Percentiles rank a stretch among this genome's conserved stretches.
Conservation (phyloP, 2,329 filamentous ascomycete species). For the Pyrenochaeta sp. region DNA sequence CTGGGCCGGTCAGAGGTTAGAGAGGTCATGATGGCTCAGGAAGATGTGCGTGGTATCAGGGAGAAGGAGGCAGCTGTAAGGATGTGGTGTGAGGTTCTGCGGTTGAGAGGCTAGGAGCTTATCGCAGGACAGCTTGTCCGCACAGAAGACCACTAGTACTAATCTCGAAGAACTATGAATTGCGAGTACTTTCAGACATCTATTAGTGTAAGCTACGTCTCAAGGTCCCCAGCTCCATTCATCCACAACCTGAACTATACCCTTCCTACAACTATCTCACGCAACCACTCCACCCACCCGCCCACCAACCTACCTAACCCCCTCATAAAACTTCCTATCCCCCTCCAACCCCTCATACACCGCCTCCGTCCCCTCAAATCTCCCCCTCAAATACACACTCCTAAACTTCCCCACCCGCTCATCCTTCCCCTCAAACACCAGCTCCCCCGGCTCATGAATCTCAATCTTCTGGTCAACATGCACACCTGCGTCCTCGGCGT, state of each 20-base stretch:
- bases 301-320: too few species aligned
- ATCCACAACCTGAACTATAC: too few species aligned
- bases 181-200: too few species aligned
- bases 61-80: constrained; percentile 34
- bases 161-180: too few species aligned
- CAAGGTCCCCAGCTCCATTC: too few species aligned
- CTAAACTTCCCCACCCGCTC: constrained; percentile 28
- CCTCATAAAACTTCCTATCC: constrained; percentile 2
- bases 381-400: constrained; percentile 30
- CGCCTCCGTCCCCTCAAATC: constrained; percentile 32
- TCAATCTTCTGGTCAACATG: constrained; percentile 38
- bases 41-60: constrained; percentile 7
- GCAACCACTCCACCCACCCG: too few species aligned
- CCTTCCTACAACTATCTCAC: too few species aligned
- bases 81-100: constrained; percentile 47
- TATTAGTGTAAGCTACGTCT: too few species aligned
- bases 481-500: constrained; percentile 30
- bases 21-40: constrained; percentile 38
- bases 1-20: constrained; percentile 35
- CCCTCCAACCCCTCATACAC: constrained; percentile 25
- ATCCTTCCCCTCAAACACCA: constrained; percentile 25
- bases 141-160: too few species aligned
- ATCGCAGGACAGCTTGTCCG: background rate
- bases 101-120: constrained; percentile 31
- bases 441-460: constrained; percentile 35